These are phyloP conservation scores for Xylaria polymorpha DNA, from an alignment of 2,329 filamentous ascomycete species.

Conservation along the genomic window DNA sequence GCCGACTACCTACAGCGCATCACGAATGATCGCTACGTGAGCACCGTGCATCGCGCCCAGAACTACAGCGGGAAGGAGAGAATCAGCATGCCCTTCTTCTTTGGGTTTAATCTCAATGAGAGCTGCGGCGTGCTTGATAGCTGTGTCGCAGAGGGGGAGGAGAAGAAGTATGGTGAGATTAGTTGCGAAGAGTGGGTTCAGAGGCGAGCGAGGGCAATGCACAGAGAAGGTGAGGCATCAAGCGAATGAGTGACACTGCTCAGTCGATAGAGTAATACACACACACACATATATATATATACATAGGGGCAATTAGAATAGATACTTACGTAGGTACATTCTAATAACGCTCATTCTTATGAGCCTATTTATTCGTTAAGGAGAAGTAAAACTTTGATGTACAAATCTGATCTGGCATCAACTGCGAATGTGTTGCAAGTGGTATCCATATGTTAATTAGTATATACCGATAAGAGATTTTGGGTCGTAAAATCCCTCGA, in stretches of 20 bases:
- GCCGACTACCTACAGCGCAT: slow-evolving; percentile 57
- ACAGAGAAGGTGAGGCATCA: slow-evolving; percentile 34
- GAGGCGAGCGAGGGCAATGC: slow-evolving; percentile 52
- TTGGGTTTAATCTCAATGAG: slow-evolving; percentile 53
- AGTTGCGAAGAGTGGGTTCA: slow-evolving; percentile 55
- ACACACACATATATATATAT: too few species aligned
- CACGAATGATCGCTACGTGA: slow-evolving; percentile 57
- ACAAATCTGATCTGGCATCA: background rate
- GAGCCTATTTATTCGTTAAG: background rate
- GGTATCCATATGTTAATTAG: slow-evolving; percentile 7
- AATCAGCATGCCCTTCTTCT: slow-evolving; percentile 57
- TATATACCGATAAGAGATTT: slow-evolving; percentile 17
- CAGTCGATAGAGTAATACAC: too few species aligned
- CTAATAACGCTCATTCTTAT: too few species aligned
- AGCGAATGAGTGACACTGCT: slow-evolving; percentile 6
- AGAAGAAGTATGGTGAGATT: slow-evolving; percentile 55
- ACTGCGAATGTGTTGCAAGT: background rate
- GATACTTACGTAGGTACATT: too few species aligned
- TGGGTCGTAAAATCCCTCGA: slow-evolving; percentile 15
- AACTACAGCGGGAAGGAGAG: slow-evolving; percentile 53
- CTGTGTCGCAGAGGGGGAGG: slow-evolving; percentile 51
- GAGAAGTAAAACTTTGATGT: background rate
- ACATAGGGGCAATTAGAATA: too few species aligned
- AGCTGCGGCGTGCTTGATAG: slow-evolving; percentile 55
- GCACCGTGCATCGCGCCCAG: slow-evolving; percentile 56